A percentile compares a stretch with the other conserved stretches of the same genome.
phyloP scores from a whole-genome alignment of 2,329 filamentous ascomycete genomes.

The Ophiosphaerella korrae region DNA sequence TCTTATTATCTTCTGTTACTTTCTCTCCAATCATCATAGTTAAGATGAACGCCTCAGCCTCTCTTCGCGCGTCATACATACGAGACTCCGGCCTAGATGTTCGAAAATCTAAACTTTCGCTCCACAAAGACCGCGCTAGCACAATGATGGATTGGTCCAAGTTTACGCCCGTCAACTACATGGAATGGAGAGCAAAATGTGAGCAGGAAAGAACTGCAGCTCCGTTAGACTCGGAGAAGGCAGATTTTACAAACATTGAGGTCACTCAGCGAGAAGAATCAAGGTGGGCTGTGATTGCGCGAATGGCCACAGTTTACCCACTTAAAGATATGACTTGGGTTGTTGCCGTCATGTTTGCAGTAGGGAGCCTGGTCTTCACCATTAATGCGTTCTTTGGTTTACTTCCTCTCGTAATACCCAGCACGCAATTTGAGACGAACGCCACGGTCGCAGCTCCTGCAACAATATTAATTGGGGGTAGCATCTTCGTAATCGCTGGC shows the following conservation, averaged over 20 bases:
- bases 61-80: slow-evolving; percentile 34
- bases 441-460: slow-evolving; percentile 26
- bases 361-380: slow-evolving; percentile 31
- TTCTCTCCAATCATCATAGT: no score
- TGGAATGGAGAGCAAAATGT: slow-evolving; percentile 28
- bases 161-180: slow-evolving; percentile 23
- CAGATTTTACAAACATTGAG: slow-evolving; percentile 8
- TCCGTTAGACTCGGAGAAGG: slow-evolving; percentile 6
- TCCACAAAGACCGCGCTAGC: slow-evolving; percentile 14
- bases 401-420: slow-evolving; percentile 14
- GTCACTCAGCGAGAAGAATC: slow-evolving; percentile 4
- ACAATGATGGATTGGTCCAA: slow-evolving; percentile 24
- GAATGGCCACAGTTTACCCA: slow-evolving; percentile 30
- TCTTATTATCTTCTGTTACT: no score
- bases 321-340: slow-evolving; percentile 36
- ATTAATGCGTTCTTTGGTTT: slow-evolving; percentile 37
- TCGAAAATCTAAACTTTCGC: not conserved
- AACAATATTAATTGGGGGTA: slow-evolving; percentile 31
- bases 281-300: slow-evolving; percentile 12
- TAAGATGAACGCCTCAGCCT: slow-evolving; percentile 38
- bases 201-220: slow-evolving; percentile 17
- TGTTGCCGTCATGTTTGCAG: slow-evolving; percentile 30
- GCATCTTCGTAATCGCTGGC: slow-evolving; percentile 35
- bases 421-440: slow-evolving; percentile 17
- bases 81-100: slow-evolving; percentile 25